phyloP scores from a whole-genome alignment of 345 rosid species.

The Dimocarpus longan region DNA sequence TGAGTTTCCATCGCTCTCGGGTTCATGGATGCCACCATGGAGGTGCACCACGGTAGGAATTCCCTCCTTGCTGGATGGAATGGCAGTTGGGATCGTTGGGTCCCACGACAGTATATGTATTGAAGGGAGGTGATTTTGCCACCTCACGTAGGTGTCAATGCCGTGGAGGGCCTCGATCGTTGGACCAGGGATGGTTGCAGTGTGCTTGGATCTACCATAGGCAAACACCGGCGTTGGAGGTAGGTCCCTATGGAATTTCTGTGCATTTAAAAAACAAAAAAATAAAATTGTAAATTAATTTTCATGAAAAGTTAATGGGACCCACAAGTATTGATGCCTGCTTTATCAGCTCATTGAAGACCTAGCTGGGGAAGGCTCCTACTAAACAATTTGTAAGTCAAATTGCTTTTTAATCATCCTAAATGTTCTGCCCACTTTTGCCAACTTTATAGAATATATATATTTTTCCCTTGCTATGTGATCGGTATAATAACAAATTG shows the following conservation, averaged over 20 bases:
- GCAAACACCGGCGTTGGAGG: slow-evolving; percentile 87
- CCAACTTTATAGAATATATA: too few relatives aligned
- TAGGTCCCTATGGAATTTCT: slow-evolving; percentile 91
- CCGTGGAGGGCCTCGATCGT: slow-evolving; percentile 84
- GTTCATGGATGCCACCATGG: slow-evolving; percentile 80
- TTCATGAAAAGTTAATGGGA: too few relatives aligned
- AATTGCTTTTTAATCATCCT: too few relatives aligned
- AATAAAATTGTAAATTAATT: background rate
- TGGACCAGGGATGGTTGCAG: slow-evolving; percentile 87
- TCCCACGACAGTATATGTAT: slow-evolving; percentile 93
- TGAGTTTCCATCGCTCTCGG: slow-evolving; percentile 75
- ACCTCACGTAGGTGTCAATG: slow-evolving; percentile 58
- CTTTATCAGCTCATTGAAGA: too few relatives aligned
- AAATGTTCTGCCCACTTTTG: too few relatives aligned
- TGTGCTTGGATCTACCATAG: slow-evolving; percentile 56
- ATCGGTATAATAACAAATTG: too few relatives aligned
- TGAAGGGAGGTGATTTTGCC: slow-evolving; percentile 87
- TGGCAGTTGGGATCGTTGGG: slow-evolving; percentile 76
- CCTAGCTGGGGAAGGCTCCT: background rate
- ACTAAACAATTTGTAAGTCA: too few relatives aligned
- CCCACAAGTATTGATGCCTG: background rate
- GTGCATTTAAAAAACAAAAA: background rate
- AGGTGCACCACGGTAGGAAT: slow-evolving; percentile 94
- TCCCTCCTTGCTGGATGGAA: slow-evolving; percentile 45
- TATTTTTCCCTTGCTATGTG: too few relatives aligned